Percentiles rank a stretch among this genome's conserved stretches.
phyloP scores from a whole-genome alignment of 2,329 filamentous ascomycete species.

The Decorospora gaudefroyi region DNA sequence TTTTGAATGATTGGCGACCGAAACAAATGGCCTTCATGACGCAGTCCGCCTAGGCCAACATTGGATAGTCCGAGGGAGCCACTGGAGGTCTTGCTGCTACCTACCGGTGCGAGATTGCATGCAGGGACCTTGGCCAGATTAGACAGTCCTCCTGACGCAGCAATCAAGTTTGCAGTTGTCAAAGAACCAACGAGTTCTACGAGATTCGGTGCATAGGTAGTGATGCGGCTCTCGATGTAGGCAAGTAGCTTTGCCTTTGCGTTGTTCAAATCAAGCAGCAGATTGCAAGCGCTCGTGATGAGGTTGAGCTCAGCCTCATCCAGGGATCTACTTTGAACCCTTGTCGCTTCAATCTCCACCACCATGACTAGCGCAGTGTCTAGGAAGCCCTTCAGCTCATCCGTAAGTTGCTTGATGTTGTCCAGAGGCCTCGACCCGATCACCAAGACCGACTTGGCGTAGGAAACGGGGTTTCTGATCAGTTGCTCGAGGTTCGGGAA shows the following conservation, averaged over 20 bases:
- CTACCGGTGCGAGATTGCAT: constrained; percentile 89
- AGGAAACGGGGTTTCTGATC: constrained; percentile 89
- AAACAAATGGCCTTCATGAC: constrained; percentile 92
- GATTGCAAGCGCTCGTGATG: constrained; percentile 79
- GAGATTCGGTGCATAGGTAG: constrained; percentile 90
- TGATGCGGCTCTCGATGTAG: constrained; percentile 97
- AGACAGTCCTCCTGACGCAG: constrained; percentile 85
- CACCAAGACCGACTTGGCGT: constrained; percentile 92
- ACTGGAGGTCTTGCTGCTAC: constrained; percentile 82
- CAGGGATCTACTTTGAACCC: constrained; percentile 80
- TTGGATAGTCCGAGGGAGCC: constrained; percentile 84
- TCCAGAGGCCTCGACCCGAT: constrained; percentile 91
- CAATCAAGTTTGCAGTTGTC: constrained; percentile 94
- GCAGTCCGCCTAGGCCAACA: constrained; percentile 78
- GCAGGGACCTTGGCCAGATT: constrained; percentile 90
- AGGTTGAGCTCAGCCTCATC: constrained; percentile 72
- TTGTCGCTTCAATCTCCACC: constrained; percentile 91
- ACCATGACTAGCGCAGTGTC: constrained; percentile 93
- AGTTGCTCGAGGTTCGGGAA: constrained; percentile 93
- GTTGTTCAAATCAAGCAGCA: constrained; percentile 83
- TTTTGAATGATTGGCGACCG: constrained; percentile 85
- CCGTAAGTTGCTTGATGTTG: constrained; percentile 78
- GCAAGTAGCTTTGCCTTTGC: constrained; percentile 86
- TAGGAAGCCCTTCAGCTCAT: constrained; percentile 77
- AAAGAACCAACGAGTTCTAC: constrained; percentile 88